These are phyloP conservation scores for Avena eriantha DNA, from an alignment of 176 grass and related monocot genomes.

Conservation along the genomic window DNA sequence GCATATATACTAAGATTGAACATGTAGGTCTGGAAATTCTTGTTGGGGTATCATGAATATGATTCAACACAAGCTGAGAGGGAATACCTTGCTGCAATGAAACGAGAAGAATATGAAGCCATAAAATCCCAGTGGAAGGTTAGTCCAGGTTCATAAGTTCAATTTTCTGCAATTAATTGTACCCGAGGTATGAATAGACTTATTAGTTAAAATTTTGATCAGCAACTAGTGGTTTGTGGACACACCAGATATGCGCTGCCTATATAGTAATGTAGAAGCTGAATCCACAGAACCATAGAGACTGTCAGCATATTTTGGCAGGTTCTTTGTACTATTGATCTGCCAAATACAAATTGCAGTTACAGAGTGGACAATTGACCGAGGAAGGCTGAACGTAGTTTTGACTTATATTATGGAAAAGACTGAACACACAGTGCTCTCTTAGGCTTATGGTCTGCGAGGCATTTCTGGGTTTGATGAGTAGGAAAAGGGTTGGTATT, in stretches of 20 bases:
- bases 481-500: not conserved
- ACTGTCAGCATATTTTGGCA: not conserved
- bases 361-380: not conserved
- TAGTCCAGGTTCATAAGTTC: conserved; percentile 35
- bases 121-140: conserved; percentile 99
- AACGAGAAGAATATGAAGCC: conserved; percentile 82
- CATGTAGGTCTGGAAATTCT: conserved; percentile 92
- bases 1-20: conserved; percentile 43
- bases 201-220: not conserved
- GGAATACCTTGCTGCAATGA: conserved; percentile 74
- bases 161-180: conserved; percentile 13
- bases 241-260: not conserved
- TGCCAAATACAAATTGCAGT: conserved; percentile 12
- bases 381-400: not conserved
- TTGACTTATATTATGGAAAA: conserved; percentile 6
- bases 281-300: not conserved
- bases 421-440: conserved; percentile 15
- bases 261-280: conserved; percentile 11
- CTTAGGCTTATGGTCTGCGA: not conserved
- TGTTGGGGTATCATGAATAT: conserved; percentile 93
- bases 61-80: conserved; percentile 98
- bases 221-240: not conserved
- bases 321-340: conserved; percentile 22
- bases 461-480: conserved; percentile 10
- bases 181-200: not conserved